Conservation (phyloP, 257 asterid genomes). For the Galeopsis tetrahit region DNA sequence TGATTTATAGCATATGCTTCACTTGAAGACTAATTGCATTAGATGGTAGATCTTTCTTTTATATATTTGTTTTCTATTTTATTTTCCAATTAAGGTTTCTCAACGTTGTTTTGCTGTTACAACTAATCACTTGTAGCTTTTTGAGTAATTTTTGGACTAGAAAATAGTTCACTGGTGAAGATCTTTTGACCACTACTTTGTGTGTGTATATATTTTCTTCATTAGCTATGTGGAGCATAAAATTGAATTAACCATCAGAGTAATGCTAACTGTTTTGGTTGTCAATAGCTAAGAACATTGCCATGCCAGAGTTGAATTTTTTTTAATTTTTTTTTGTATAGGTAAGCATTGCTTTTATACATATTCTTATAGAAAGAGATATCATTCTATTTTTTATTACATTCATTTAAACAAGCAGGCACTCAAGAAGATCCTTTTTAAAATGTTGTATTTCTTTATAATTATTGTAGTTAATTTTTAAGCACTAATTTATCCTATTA, state of each 20-base stretch:
- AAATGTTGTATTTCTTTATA: not conserved
- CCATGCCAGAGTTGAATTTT: slow-evolving; percentile 15
- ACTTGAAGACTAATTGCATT: slow-evolving; percentile 19
- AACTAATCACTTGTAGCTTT: slow-evolving; percentile 16
- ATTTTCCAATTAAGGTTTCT: slow-evolving; percentile 18
- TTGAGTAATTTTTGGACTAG: slow-evolving; percentile 23
- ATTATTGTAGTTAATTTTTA: slow-evolving; percentile 25
- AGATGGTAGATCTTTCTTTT: slow-evolving; percentile 8
- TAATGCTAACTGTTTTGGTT: slow-evolving; percentile 3
- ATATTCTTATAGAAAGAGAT: slow-evolving; percentile 17
- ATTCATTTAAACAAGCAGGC: not conserved
- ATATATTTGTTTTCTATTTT: not conserved
- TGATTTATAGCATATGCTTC: slow-evolving; percentile 18
- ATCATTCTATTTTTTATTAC: not conserved
- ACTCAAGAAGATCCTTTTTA: slow-evolving; percentile 2
- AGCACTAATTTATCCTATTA: slow-evolving; percentile 31
- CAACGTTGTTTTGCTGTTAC: slow-evolving; percentile 25
- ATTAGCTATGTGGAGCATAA: slow-evolving; percentile 6
- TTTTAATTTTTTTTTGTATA: not conserved
- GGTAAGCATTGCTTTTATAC: not conserved
- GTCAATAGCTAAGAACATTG: slow-evolving; percentile 19
- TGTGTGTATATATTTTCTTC: not conserved
- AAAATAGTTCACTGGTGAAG: slow-evolving; percentile 4
- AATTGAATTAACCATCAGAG: slow-evolving; percentile 12
- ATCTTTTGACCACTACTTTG: not conserved